Conservation (phyloP, 805 yeast species). For the Vanderwaltozyma verrucispora region DNA sequence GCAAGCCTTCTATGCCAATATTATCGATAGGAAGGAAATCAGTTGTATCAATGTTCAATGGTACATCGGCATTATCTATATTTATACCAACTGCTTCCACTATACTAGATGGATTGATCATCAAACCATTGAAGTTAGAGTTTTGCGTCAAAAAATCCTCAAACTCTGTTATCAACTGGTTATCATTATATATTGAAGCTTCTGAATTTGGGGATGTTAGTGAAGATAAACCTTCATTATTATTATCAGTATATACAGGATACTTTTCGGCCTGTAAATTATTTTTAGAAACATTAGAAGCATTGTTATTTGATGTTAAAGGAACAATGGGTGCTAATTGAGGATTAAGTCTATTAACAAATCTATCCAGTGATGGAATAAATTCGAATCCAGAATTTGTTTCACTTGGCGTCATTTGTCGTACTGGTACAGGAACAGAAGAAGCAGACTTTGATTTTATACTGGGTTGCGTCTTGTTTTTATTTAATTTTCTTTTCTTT, state of each 20-base stretch:
- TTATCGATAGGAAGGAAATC: slow-evolving; percentile 21
- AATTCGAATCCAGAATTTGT: neutral
- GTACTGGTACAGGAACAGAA: too few relatives aligned
- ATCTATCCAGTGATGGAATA: neutral
- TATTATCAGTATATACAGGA: neutral
- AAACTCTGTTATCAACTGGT: slow-evolving; percentile 13
- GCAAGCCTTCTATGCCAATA: slow-evolving; percentile 15
- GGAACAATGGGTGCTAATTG: too few relatives aligned
- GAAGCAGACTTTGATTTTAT: too few relatives aligned
- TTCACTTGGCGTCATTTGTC: neutral
- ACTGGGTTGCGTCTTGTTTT: too few relatives aligned
- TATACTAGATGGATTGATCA: slow-evolving; percentile 23
- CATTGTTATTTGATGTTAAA: too few relatives aligned
- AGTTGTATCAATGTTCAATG: slow-evolving; percentile 9
- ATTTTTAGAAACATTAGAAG: too few relatives aligned
- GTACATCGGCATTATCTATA: slow-evolving; percentile 8
- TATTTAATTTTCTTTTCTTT: neutral
- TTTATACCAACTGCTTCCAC: slow-evolving; percentile 16
- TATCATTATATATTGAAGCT: neutral
- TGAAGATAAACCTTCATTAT: neutral
- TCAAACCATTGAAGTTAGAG: slow-evolving; percentile 23
- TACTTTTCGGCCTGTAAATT: neutral
- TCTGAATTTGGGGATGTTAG: neutral
- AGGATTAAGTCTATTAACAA: too few relatives aligned
- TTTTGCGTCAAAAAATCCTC: slow-evolving; percentile 27